Base-by-base conservation (phyloP, 129 eudicot species). In the Artemisia tridentata region DNA sequence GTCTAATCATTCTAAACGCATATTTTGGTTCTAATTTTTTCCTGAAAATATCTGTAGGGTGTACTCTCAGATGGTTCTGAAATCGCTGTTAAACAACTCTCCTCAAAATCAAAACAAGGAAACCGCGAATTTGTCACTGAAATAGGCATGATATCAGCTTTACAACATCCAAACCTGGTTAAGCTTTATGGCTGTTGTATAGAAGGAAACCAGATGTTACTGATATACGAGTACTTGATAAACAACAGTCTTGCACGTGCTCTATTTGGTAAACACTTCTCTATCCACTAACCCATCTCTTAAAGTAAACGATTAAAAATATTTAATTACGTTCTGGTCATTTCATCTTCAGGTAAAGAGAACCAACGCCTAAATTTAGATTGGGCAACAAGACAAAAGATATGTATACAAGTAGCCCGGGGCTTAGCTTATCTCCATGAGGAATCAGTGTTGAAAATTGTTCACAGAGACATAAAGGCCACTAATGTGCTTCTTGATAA, bases 191-290 rank as follows among this genome's bases (percentile, higher is more conserved):
- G 83, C 50, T 79, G 83, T 68, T 79, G 83, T 61, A 79, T 73
- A 58, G 83, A 79, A 79, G 83, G 79, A 67, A 79, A 79, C 68
- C 79, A 79, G 47, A 41, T 79, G 66, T 60, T 79, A 61, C 75
- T 79, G 8, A 65, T 79, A 63, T 79, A 79, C 12, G 83, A 79
- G 65, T 79, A 79, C 79, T 65, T 79, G 20, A 75, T 59, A 79
- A 79, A 79, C 75, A 79, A 79, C 54, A 79, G 83, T 59, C 83
- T 79, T 43, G 79, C 83, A 59, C 83, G 83, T 11, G 83, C 83
- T 66, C 79, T 79, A 51, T 79, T 79, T 67, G 83, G 83, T 79
- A 79, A 66, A 21, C 15, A 50, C 9, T 66, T 57, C 21, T 58
- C 21, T 38, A 15, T 72, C 67, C 72, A 27, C 11, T 17, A 16